Conservation (phyloP, 495 filamentous ascomycete genomes). For the Hypoxylon fragiforme region DNA sequence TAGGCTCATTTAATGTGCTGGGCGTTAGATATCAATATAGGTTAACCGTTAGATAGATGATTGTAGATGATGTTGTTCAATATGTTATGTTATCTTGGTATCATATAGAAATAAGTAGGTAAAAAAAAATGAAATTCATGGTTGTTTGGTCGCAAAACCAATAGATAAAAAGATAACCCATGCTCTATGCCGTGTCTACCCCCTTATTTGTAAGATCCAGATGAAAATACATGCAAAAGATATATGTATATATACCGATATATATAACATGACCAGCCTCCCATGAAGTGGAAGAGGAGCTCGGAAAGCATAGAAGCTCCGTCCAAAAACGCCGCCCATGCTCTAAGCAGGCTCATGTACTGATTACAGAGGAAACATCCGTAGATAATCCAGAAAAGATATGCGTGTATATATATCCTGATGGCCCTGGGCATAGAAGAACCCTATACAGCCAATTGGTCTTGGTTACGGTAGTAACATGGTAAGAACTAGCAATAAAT, state of each 20-base stretch:
- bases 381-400: conserved; percentile 12
- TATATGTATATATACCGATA: too few species aligned
- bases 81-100: background rate
- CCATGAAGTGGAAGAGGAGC: conserved; percentile 28
- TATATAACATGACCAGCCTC: conserved; percentile 32
- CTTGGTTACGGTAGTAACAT: conserved; percentile 53
- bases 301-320: conserved; percentile 27
- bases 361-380: conserved; percentile 2
- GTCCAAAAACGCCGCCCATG: conserved; percentile 44
- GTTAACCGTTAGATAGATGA: conserved; percentile 3
- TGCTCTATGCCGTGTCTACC: conserved; percentile 36
- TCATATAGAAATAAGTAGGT: background rate
- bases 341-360: conserved; percentile 15
- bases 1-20: too few species aligned
- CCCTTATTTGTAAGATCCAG: conserved; percentile 18
- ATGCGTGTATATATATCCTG: conserved; percentile 20
- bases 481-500: conserved; percentile 50
- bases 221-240: conserved; percentile 26
- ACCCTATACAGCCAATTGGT: conserved; percentile 51
- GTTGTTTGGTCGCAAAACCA: conserved; percentile 19
- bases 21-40: background rate
- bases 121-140: conserved; percentile 29
- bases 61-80: background rate
- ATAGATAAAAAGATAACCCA: too few species aligned
- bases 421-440: background rate